Base-by-base conservation (phyloP, 257 asterid genomes). In the Forsythia suspensa region DNA sequence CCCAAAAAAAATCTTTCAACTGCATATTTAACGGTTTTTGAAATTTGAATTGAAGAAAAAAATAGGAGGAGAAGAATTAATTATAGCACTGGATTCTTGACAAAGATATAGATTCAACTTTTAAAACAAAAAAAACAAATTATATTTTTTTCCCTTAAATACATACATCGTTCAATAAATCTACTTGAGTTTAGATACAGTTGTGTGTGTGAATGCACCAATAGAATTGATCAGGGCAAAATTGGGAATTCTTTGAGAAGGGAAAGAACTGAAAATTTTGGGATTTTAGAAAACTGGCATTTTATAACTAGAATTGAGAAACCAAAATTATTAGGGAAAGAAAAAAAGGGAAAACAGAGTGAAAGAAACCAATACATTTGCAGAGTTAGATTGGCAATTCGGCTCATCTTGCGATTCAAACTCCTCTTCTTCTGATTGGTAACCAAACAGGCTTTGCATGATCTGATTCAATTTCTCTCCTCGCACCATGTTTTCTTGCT, bases 401-500 rank as follows among this genome's bases (percentile, higher is more conserved):
- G 87, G 79, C 72, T 88, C 91, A 39, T 85, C 85, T 66, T 83
- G 86, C 6, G 85, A 82, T 76, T 84, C 82, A 29, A 82, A 86
- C 74, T 84, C 91, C 82, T 86, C 87, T 55, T 83, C 88, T 72
- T 90, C 94, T 4, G 94, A 87, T 71, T 82, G 88, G 74, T 84
- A 85, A 20, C 94, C 94, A 72, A 88, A 90, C 59, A 88, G 83
- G 44, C 84, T 83, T 74, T 87, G 90, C 87, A 87, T 80, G 86
- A 87, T 85, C 79, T 84, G 88, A 74, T 84, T 83, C 86, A 87
- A 82, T 80, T 85, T 79, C 85, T 85, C 85, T 82, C 85, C 87
- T 29, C 88, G 87, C 67, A 69, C 87, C 89, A 87, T 85, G 70
- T 4, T 15, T 40, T 5, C 24, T 46, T n/a, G 5, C 11, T 51